Conservation (phyloP, 768 basidiomycete genomes). For the Boletales sp. region DNA sequence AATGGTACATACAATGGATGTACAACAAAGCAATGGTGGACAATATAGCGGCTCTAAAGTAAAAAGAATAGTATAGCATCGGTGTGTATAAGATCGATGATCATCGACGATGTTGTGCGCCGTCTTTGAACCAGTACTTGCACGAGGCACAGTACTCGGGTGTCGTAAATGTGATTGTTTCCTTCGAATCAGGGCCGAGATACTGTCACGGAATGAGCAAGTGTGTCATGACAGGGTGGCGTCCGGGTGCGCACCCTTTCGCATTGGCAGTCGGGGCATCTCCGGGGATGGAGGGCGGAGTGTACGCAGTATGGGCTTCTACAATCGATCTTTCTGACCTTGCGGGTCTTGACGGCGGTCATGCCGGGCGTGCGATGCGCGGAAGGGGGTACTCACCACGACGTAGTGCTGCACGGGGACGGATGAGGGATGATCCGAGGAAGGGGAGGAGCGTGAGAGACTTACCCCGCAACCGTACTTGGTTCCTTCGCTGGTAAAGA, state of each 20-base stretch:
- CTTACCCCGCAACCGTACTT: conserved; percentile 67
- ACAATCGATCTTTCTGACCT: conserved; percentile 34
- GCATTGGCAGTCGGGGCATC: conserved; percentile 42
- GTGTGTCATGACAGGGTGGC: background rate
- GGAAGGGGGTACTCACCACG: conserved; percentile 44
- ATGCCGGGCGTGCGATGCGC: conserved; percentile 16
- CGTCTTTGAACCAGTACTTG: conserved; percentile 53
- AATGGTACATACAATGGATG: conserved; percentile 12
- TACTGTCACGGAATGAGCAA: conserved; percentile 36
- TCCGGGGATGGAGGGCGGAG: conserved; percentile 38
- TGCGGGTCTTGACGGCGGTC: conserved; percentile 29
- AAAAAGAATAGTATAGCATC: too few relatives aligned
- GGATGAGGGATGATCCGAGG: conserved; percentile 5
- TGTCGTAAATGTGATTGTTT: conserved; percentile 52
- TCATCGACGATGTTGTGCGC: conserved; percentile 39
- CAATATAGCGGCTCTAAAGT: conserved; percentile 27
- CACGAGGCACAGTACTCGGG: conserved; percentile 55
- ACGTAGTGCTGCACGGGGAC: conserved; percentile 56
- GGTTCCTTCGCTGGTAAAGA: conserved; percentile 59
- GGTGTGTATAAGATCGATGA: too few relatives aligned
- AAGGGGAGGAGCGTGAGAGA: conserved; percentile 21
- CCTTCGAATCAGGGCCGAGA: conserved; percentile 64
- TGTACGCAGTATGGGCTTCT: conserved; percentile 35
- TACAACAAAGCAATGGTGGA: conserved; percentile 19
- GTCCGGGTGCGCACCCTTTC: conserved; percentile 35